Conservation (phyloP, 495 filamentous ascomycete genomes). For the Ascodesmis nigricans region DNA sequence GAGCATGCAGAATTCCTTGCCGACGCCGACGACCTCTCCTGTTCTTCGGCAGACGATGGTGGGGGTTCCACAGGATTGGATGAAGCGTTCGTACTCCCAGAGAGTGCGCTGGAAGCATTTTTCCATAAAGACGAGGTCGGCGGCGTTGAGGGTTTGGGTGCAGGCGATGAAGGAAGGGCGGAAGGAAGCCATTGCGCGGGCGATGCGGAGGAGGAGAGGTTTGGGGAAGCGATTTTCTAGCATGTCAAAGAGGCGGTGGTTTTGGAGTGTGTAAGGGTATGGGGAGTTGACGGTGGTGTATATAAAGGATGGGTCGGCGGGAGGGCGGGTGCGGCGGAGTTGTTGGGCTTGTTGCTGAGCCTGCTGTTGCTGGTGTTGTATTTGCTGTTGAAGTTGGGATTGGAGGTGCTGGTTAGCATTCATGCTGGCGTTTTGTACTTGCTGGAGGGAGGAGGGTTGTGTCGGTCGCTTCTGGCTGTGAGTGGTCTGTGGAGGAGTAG, state of each 20-base stretch:
- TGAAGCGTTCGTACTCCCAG: constrained; percentile 78
- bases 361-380: constrained; percentile 23
- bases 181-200: constrained; percentile 67
- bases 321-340: constrained; percentile 33
- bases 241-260: constrained; percentile 69
- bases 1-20: constrained; percentile 82
- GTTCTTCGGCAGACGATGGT: constrained; percentile 80
- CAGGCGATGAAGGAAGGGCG: constrained; percentile 83
- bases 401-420: constrained; percentile 26
- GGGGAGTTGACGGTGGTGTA: constrained; percentile 76
- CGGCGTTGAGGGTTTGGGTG: constrained; percentile 54
- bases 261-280: constrained; percentile 72
- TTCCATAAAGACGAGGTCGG: constrained; percentile 93
- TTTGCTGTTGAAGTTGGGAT: constrained; percentile 26
- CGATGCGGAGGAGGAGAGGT: constrained; percentile 51
- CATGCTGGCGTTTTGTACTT: constrained; percentile 29
- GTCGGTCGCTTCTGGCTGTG: constrained; percentile 16
- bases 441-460: constrained; percentile 29
- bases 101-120: constrained; percentile 85
- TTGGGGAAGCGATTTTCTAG: constrained; percentile 53
- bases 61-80: constrained; percentile 66
- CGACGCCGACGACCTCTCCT: constrained; percentile 75
- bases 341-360: constrained; percentile 23
- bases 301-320: constrained; percentile 57
- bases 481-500: constrained; percentile 21